These are phyloP conservation scores for Trametes elegans DNA, from an alignment of 768 basidiomycete genomes.

Conservation along the genomic window DNA sequence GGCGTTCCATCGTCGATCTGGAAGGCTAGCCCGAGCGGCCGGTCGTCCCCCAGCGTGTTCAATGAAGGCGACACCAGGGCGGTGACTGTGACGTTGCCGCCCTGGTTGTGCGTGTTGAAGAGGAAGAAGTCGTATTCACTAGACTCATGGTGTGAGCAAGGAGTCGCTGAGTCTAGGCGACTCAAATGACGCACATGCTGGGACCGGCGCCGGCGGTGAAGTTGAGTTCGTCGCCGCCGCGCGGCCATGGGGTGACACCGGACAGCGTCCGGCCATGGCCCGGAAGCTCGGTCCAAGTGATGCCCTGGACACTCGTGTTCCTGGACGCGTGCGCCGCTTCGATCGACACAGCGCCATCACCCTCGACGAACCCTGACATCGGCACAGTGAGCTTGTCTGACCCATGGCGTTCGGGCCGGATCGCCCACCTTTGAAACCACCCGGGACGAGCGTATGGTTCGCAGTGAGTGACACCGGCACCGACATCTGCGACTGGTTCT, in stretches of 20 bases:
- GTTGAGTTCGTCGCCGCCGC: conserved; percentile 46
- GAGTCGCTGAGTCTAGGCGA: not conserved
- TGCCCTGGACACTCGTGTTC: conserved; percentile 45
- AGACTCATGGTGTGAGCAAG: not conserved
- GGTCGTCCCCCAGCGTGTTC: conserved; percentile 48
- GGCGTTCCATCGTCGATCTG: conserved; percentile 45
- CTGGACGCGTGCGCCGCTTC: conserved; percentile 60
- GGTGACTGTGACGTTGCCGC: conserved; percentile 47
- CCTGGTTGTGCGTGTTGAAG: conserved; percentile 46
- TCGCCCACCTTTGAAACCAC: conserved; percentile 48
- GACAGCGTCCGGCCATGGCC: conserved; percentile 60
- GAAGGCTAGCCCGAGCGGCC: conserved; percentile 51
- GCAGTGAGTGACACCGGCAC: conserved; percentile 30
- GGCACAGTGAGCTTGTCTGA: no score
- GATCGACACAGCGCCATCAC: conserved; percentile 63
- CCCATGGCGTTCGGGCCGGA: no score
- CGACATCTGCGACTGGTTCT: conserved; percentile 36
- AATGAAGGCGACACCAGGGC: conserved; percentile 51
- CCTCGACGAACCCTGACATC: conserved; percentile 58
- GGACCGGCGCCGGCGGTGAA: conserved; percentile 67
- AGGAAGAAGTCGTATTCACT: conserved; percentile 68
- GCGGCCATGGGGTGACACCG: conserved; percentile 60
- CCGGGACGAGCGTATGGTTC: conserved; percentile 36
- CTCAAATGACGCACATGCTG: conserved; percentile 50
- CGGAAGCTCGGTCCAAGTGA: conserved; percentile 58